A percentile compares a stretch with the other conserved stretches of the same genome.
These are phyloP conservation scores for Rosa chinensis DNA, from an alignment of 306 rosid genomes.

Conservation along the genomic window DNA sequence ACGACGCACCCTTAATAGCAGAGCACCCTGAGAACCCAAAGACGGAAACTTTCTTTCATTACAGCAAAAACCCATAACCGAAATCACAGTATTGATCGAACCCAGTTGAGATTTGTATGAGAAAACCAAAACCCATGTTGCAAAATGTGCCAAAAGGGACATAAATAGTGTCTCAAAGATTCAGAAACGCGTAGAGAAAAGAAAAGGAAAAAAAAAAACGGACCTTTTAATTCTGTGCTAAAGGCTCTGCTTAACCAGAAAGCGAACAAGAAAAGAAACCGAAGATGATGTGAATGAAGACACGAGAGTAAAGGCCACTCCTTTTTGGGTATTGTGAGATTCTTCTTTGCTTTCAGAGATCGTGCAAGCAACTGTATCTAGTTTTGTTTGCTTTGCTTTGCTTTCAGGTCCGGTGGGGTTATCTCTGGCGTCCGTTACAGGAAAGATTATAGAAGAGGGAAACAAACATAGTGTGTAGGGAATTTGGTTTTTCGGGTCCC, in stretches of 20 bases:
- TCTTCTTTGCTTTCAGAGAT: constrained; percentile 32
- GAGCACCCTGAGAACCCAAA: constrained; percentile 29
- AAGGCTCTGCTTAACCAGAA: constrained; percentile 35
- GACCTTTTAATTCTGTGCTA: constrained; percentile 13
- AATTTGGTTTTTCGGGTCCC: constrained; percentile 16
- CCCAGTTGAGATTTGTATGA: constrained; percentile 37
- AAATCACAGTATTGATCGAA: constrained; percentile 41
- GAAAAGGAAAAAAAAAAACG: background rate
- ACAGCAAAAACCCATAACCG: constrained; percentile 28
- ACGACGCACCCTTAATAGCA: constrained; percentile 30
- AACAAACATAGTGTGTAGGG: background rate
- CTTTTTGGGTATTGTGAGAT: constrained; percentile 8
- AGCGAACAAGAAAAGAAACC: constrained; percentile 32
- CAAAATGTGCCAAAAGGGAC: no score
- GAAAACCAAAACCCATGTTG: no score
- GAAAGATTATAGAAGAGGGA: constrained; percentile 8
- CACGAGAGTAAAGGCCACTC: background rate
- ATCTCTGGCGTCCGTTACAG: constrained; percentile 45
- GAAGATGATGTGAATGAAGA: background rate
- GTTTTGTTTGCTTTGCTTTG: background rate
- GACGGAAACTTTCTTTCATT: constrained; percentile 18
- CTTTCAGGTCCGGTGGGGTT: constrained; percentile 32
- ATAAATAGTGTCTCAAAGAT: no score
- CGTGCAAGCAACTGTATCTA: constrained; percentile 59
- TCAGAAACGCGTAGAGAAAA: no score